These are phyloP conservation scores for Pseudoturritis turrita DNA, from an alignment of 345 rosid species.

Conservation along the genomic window DNA sequence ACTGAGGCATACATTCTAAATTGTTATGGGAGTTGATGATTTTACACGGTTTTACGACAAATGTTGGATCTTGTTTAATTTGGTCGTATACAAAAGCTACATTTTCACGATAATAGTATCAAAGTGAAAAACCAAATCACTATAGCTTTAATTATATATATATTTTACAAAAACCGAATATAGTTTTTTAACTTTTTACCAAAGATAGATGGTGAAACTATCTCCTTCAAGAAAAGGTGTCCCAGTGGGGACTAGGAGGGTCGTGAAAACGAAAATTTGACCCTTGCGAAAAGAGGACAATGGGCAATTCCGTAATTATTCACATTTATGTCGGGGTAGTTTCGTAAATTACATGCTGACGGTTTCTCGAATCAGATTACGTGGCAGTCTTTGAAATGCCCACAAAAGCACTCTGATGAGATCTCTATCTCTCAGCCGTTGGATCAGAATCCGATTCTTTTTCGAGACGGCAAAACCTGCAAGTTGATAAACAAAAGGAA, in stretches of 20 bases:
- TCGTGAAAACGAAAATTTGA: neutral
- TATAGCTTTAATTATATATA: no score
- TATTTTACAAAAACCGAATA: no score
- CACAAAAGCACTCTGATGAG: conserved; percentile 19
- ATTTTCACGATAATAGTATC: no score
- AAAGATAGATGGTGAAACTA: neutral
- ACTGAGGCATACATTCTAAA: neutral
- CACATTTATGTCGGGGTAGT: neutral
- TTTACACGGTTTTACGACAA: neutral
- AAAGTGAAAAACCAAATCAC: no score
- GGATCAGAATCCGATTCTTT: conserved; percentile 38
- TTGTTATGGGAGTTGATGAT: neutral
- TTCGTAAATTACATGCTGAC: conserved; percentile 14
- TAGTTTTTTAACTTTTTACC: no score
- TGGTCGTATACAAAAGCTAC: no score
- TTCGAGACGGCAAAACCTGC: conserved; percentile 21
- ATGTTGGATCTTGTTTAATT: neutral
- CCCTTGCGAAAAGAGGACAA: neutral
- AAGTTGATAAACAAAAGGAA: conserved; percentile 18
- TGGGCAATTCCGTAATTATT: neutral
- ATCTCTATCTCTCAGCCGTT: conserved; percentile 34
- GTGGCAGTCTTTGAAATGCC: conserved; percentile 36
- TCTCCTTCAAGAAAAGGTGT: neutral
- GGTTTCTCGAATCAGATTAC: conserved; percentile 29
- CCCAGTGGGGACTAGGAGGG: neutral